Evolutionary conservation across 2,329 filamentous ascomycete species (phyloP).

Genomic region (Sporothrix schenckii): DNA sequence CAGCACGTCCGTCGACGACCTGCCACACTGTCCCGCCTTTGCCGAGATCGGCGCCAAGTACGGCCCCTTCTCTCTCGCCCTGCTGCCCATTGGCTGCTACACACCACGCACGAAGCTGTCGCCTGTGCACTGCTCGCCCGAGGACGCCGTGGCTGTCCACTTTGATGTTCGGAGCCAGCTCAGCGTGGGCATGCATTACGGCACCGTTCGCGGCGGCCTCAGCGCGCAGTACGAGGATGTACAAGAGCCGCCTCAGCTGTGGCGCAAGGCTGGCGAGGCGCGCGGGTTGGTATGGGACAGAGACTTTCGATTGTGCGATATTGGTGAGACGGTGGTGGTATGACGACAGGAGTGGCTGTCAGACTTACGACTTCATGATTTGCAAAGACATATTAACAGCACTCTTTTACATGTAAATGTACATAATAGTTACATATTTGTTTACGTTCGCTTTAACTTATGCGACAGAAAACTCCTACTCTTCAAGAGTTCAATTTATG

Average conservation of each 20-base stretch:
- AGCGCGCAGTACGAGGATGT: slow-evolving; percentile 57
- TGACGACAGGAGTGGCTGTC: neutral
- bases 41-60: slow-evolving; percentile 75
- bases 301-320: slow-evolving; percentile 65
- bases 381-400: neutral
- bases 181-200: slow-evolving; percentile 93
- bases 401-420: neutral
- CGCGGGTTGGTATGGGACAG: slow-evolving; percentile 59
- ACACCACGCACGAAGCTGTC: slow-evolving; percentile 71
- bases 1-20: slow-evolving; percentile 27
- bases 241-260: slow-evolving; percentile 63
- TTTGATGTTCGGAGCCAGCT: slow-evolving; percentile 73
- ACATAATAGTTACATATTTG: neutral
- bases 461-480: neutral
- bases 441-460: no score
- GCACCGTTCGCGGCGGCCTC: slow-evolving; percentile 50
- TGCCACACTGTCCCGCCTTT: slow-evolving; percentile 80
- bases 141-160: slow-evolving; percentile 88
- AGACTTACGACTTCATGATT: neutral
- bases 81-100: slow-evolving; percentile 93
- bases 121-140: slow-evolving; percentile 80
- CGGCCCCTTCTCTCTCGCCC: slow-evolving; percentile 84
- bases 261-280: slow-evolving; percentile 62
- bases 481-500: neutral
- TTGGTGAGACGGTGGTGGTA: slow-evolving; percentile 57